A percentile compares a stretch with the other conserved stretches of the same genome.
Evolutionary conservation across 2,329 filamentous ascomycete species (phyloP).

Genomic region (Pseudogymnoascus verrucosus): DNA sequence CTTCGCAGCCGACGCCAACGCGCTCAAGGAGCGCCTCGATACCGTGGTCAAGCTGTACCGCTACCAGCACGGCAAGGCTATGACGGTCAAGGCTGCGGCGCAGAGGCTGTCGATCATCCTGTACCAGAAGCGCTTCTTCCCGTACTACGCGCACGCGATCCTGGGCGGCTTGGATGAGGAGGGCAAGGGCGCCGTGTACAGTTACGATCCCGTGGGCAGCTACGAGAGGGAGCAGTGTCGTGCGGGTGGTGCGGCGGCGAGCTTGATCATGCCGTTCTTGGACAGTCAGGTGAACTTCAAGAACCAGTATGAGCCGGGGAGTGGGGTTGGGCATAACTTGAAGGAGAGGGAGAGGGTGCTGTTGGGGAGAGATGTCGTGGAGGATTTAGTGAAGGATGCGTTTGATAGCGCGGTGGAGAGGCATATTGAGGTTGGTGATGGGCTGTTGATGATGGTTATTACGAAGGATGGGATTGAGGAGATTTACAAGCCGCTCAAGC

Average conservation of each 20-base stretch:
- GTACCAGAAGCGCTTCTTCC: conserved; percentile 97
- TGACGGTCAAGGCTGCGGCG: conserved; percentile 88
- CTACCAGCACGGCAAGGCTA: conserved; percentile 95
- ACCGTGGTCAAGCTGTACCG: conserved; percentile 98
- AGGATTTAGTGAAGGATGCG: conserved; percentile 88
- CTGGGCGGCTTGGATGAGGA: conserved; percentile 91
- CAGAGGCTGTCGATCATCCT: conserved; percentile 92
- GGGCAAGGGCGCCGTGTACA: conserved; percentile 88
- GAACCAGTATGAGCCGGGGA: conserved; percentile 90
- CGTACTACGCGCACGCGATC: conserved; percentile 95
- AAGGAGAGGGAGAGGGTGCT: conserved; percentile 63
- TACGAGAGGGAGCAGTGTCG: conserved; percentile 97
- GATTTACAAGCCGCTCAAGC: conserved; percentile 76
- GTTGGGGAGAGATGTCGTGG: conserved; percentile 64
- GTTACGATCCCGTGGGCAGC: conserved; percentile 94
- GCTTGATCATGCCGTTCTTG: conserved; percentile 96
- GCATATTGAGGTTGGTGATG: conserved; percentile 97
- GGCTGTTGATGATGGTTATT: conserved; percentile 90
- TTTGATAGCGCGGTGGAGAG: conserved; percentile 97
- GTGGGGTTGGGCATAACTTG: conserved; percentile 73
- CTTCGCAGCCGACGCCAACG: conserved; percentile 89
- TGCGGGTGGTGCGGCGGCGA: conserved; percentile 83
- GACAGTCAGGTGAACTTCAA: conserved; percentile 99
- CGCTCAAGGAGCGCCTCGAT: conserved; percentile 88
- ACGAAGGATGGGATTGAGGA: conserved; percentile 85